Evolutionary conservation across 2,329 filamentous ascomycete species (phyloP).

Genomic region (Scleromitrula shiraiana): DNA sequence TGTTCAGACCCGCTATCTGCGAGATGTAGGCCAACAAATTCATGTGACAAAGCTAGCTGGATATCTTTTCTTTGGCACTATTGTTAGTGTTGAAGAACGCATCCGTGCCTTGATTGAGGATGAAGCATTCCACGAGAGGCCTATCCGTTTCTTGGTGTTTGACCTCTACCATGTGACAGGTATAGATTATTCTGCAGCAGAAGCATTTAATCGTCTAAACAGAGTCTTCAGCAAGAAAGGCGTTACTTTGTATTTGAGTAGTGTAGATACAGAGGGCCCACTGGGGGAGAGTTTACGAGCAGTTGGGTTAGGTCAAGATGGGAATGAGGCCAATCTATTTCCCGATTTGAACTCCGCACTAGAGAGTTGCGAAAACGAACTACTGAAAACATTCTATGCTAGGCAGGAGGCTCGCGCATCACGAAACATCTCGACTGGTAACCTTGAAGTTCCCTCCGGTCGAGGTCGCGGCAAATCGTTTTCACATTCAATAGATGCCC

Average conservation of each 20-base stretch:
- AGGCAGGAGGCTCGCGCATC: slow-evolving; percentile 52
- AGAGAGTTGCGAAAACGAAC: slow-evolving; percentile 90
- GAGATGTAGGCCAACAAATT: slow-evolving; percentile 79
- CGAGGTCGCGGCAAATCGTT: slow-evolving; percentile 25
- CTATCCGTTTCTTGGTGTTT: slow-evolving; percentile 83
- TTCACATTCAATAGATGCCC: slow-evolving; percentile 45
- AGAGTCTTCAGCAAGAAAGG: slow-evolving; percentile 69
- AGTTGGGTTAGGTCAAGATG: slow-evolving; percentile 71
- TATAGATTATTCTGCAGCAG: slow-evolving; percentile 91
- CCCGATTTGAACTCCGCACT: slow-evolving; percentile 87
- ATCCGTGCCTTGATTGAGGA: slow-evolving; percentile 78
- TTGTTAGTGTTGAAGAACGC: slow-evolving; percentile 86
- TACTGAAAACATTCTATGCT: slow-evolving; percentile 72
- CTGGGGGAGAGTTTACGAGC: slow-evolving; percentile 73
- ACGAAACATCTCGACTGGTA: slow-evolving; percentile 33
- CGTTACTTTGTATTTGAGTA: slow-evolving; percentile 75
- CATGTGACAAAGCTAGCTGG: slow-evolving; percentile 86
- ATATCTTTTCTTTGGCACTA: slow-evolving; percentile 97
- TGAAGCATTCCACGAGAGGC: slow-evolving; percentile 65
- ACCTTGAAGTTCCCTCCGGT: slow-evolving; percentile 20
- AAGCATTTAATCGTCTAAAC: slow-evolving; percentile 90
- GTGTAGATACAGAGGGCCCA: slow-evolving; percentile 66
- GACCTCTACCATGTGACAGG: slow-evolving; percentile 87
- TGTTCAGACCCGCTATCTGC: slow-evolving; percentile 78
- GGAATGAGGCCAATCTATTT: slow-evolving; percentile 69